Base-by-base conservation (phyloP, 1,284 basidiomycete genomes). In the Earliella scabrosa region DNA sequence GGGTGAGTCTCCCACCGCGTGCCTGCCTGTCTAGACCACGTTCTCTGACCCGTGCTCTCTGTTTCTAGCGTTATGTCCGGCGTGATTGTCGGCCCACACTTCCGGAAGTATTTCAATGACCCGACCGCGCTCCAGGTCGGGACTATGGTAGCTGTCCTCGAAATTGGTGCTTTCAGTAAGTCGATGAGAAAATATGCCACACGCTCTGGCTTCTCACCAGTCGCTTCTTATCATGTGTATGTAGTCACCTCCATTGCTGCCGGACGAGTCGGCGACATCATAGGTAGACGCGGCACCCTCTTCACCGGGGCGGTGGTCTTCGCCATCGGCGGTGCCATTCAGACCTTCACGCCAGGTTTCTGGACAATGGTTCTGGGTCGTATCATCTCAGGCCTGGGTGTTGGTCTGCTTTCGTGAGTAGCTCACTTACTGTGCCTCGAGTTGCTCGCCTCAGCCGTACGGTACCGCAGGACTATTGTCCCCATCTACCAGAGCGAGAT, bases 401-500 rank as follows among this genome's bases (percentile, higher is more conserved):
- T 99, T 13, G 97, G 96, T 13, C 80, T 98, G 62, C 78, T 98
- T 47, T 93, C 90, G 92, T 93, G 68, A 65, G 90, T 80, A 36
- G 11, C 21, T 13, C 35, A 16, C 40, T 50, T n/a, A n/a, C n/a
- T n/a, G n/a, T n/a, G n/a, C n/a, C 11, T 24, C 14, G 32, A 24
- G 39, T 36, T 26, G 21, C 14, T 43, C 11, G 40, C 21, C 21
- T 43, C 23, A 23, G 38, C 40, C 23, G 45, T 31, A 7, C 18
- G 20, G 31, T 45, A 29, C 24, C 5, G 34, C 67, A 93, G 93
- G 50, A 98, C 96, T 57, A 95, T 98, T 60, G 97, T 98, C 21
- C 97, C 97, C 6, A 97, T 98, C 58, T 99, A 98, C 72, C 97
- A 98, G 76, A 93, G 91, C 65, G 97, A 98, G 77, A 94, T 98